Percentiles rank a stretch among this genome's conserved stretches.
These are phyloP conservation scores for Biancaea sappan DNA, from an alignment of 306 rosid genomes.

Conservation along the genomic window DNA sequence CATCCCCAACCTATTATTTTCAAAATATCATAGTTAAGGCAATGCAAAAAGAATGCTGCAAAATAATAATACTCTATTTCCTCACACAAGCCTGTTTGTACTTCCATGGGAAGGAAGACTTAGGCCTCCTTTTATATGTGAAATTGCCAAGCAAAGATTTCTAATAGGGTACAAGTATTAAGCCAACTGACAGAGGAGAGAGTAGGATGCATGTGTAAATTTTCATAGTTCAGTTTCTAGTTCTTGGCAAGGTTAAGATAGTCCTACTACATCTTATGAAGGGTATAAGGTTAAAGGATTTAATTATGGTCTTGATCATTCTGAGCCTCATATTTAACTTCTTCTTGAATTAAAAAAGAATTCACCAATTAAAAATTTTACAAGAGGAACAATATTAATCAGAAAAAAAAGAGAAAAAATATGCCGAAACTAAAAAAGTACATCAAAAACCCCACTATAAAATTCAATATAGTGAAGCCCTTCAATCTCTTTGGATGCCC, in stretches of 20 bases:
- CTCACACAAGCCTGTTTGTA: background rate
- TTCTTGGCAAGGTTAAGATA: background rate
- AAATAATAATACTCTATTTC: slow-evolving; percentile 18
- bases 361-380: background rate
- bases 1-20: slow-evolving; percentile 82
- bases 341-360: background rate
- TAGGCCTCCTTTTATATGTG: background rate
- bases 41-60: slow-evolving; percentile 23
- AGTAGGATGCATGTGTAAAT: background rate
- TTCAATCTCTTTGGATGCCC: background rate
- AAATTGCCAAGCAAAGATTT: background rate
- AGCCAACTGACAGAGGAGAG: background rate
- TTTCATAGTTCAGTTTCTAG: background rate
- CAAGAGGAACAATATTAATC: background rate
- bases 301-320: background rate
- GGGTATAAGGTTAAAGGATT: background rate
- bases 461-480: background rate
- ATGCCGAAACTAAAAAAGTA: too few relatives aligned
- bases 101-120: background rate
- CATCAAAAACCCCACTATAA: too few relatives aligned
- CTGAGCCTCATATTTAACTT: background rate
- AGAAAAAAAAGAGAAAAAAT: background rate
- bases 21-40: slow-evolving; percentile 32
- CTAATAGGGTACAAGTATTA: background rate
- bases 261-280: background rate